A percentile compares a stretch with the other conserved stretches of the same genome.
Evolutionary conservation across 2,329 filamentous ascomycete genomes (phyloP).

Genomic region (Fusarium marasasianum): DNA sequence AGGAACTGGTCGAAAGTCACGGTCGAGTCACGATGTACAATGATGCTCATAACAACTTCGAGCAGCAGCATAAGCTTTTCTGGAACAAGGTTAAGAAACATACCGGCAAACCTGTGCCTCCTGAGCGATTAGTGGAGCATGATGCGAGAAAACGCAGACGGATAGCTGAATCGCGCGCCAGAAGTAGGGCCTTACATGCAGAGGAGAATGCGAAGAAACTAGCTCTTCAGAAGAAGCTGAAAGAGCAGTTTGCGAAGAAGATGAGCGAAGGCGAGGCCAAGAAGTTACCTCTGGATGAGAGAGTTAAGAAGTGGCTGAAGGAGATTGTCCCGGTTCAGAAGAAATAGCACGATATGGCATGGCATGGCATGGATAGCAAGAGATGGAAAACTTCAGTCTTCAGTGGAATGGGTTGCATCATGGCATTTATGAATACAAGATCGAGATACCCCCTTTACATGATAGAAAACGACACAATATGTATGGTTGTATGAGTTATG

Average conservation of each 20-base stretch:
- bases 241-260: constrained; percentile 28
- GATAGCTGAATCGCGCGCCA: background rate
- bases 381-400: constrained; percentile 1
- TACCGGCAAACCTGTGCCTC: constrained; percentile 23
- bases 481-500: background rate
- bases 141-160: background rate
- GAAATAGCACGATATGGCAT: background rate
- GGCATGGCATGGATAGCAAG: background rate
- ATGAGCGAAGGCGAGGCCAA: constrained; percentile 36
- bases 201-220: constrained; percentile 3
- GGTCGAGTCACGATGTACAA: constrained; percentile 11
- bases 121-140: constrained; percentile 5
- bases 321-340: constrained; percentile 23
- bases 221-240: constrained; percentile 18
- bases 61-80: constrained; percentile 21
- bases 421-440: constrained; percentile 30
- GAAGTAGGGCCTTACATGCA: constrained; percentile 1
- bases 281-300: constrained; percentile 34
- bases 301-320: constrained; percentile 35
- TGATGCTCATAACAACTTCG: background rate
- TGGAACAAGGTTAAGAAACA: constrained; percentile 15
- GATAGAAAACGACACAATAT: constrained; percentile 1
- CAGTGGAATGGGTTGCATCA: background rate
- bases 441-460: constrained; percentile 33
- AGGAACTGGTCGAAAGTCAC: background rate